These are phyloP conservation scores for Penstemon barbatus DNA, from an alignment of 257 asterid genomes.

Conservation along the genomic window DNA sequence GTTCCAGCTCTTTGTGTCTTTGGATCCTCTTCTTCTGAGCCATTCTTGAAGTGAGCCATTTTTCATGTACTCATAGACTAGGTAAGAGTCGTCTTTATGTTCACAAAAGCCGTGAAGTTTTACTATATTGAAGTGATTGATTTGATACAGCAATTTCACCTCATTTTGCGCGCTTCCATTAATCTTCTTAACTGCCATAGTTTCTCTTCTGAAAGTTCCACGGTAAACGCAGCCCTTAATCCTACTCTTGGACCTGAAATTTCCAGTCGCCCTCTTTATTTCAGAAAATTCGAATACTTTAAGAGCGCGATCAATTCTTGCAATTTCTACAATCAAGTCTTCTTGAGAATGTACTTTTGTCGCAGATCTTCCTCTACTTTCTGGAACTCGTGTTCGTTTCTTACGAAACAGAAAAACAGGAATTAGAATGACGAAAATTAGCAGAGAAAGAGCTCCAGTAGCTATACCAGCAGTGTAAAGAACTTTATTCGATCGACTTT, in stretches of 20 bases:
- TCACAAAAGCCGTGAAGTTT: constrained; percentile 55
- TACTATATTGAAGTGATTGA: constrained; percentile 61
- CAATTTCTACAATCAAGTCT: constrained; percentile 46
- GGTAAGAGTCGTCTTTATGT: constrained; percentile 40
- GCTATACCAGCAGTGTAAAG: constrained; percentile 29
- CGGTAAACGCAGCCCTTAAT: constrained; percentile 43
- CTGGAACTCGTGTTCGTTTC: constrained; percentile 17
- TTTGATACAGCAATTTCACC: constrained; percentile 47
- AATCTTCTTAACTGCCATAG: constrained; percentile 45
- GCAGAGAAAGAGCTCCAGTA: constrained; percentile 30
- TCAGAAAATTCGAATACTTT: constrained; percentile 39
- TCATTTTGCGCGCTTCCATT: constrained; percentile 33
- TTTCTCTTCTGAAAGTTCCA: constrained; percentile 41
- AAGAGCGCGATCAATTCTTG: constrained; percentile 38
- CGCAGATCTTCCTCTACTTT: constrained; percentile 11
- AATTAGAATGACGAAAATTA: constrained; percentile 22
- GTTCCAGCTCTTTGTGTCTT: constrained; percentile 34
- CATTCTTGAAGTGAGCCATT: constrained; percentile 58
- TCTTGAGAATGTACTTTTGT: constrained; percentile 19
- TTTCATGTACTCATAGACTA: constrained; percentile 57
- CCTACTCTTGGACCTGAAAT: constrained; percentile 39
- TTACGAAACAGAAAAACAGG: constrained; percentile 32
- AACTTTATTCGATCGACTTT: constrained; percentile 27
- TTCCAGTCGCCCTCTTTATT: constrained; percentile 41
- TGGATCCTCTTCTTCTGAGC: constrained; percentile 37